Conservation (phyloP, 1,284 basidiomycete genomes). For the Pholiota adiposa region DNA sequence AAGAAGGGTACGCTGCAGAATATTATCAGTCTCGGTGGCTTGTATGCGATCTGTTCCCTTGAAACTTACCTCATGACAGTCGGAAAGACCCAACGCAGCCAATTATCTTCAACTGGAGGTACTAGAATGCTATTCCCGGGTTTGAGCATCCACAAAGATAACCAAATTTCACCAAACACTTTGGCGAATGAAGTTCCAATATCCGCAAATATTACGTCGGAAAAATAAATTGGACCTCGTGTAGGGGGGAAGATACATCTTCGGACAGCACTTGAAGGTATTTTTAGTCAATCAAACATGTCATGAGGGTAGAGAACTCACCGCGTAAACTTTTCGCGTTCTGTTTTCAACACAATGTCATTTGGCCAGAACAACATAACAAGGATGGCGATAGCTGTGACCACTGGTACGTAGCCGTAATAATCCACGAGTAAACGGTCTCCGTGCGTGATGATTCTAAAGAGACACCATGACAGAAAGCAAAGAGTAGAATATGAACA, state of each 20-base stretch:
- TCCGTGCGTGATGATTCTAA: constrained; percentile 60
- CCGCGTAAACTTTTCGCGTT: constrained; percentile 78
- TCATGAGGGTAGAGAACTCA: constrained; percentile 43
- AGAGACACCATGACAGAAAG: constrained; percentile 68
- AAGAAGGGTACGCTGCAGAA: constrained; percentile 82
- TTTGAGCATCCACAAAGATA: constrained; percentile 81
- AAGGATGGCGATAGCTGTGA: constrained; percentile 64
- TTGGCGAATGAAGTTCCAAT: constrained; percentile 97
- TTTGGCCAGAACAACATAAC: constrained; percentile 69
- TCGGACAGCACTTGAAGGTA: constrained; percentile 55
- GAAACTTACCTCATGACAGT: constrained; percentile 80
- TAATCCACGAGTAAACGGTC: constrained; percentile 65
- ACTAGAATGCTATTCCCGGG: constrained; percentile 76
- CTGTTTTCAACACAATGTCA: constrained; percentile 65
- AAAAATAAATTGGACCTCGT: constrained; percentile 77
- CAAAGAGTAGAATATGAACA: constrained; percentile 62
- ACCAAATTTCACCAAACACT: constrained; percentile 93
- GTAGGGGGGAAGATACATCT: constrained; percentile 76
- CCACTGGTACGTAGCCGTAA: constrained; percentile 76
- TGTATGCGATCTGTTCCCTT: background rate
- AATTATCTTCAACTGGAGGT: constrained; percentile 64
- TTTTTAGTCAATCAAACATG: background rate
- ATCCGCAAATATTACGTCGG: constrained; percentile 94
- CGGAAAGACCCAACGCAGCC: constrained; percentile 77
- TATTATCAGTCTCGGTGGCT: constrained; percentile 1